phyloP scores from a whole-genome alignment of 306 rosid species.

The Chamaecrista fasciculata region DNA sequence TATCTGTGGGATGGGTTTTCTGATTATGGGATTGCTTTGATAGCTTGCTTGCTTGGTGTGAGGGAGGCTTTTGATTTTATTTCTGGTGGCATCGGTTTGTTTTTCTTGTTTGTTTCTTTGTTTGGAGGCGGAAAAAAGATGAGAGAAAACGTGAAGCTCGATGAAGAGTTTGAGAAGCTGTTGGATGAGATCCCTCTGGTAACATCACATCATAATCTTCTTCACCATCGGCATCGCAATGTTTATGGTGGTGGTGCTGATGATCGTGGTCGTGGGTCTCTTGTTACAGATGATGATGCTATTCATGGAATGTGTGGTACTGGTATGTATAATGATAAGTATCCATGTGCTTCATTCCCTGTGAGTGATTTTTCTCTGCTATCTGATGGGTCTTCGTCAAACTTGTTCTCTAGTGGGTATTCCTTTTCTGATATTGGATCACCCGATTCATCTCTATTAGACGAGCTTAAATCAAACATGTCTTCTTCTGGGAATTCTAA shows the following conservation, averaged over 20 bases:
- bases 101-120: neutral
- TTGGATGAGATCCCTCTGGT: slow-evolving; percentile 61
- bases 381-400: slow-evolving; percentile 56
- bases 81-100: neutral
- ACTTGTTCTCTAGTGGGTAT: slow-evolving; percentile 49
- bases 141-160: slow-evolving; percentile 34
- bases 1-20: slow-evolving; percentile 21
- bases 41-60: slow-evolving; percentile 11
- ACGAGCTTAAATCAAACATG: slow-evolving; percentile 41
- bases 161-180: slow-evolving; percentile 38
- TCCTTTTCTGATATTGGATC: slow-evolving; percentile 52
- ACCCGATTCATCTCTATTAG: slow-evolving; percentile 46
- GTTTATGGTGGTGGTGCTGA: slow-evolving; percentile 21
- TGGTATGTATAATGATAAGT: slow-evolving; percentile 42
- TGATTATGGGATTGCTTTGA: slow-evolving; percentile 22
- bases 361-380: slow-evolving; percentile 47
- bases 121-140: slow-evolving; percentile 17
- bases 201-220: slow-evolving; percentile 41
- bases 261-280: neutral
- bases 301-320: slow-evolving; percentile 29
- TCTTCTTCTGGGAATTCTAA: slow-evolving; percentile 24
- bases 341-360: slow-evolving; percentile 44
- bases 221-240: slow-evolving; percentile 21
- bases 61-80: neutral
- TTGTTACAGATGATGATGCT: slow-evolving; percentile 21